phyloP scores from a whole-genome alignment of 1,284 basidiomycete genomes.

The Sanghuangporus weigelae region DNA sequence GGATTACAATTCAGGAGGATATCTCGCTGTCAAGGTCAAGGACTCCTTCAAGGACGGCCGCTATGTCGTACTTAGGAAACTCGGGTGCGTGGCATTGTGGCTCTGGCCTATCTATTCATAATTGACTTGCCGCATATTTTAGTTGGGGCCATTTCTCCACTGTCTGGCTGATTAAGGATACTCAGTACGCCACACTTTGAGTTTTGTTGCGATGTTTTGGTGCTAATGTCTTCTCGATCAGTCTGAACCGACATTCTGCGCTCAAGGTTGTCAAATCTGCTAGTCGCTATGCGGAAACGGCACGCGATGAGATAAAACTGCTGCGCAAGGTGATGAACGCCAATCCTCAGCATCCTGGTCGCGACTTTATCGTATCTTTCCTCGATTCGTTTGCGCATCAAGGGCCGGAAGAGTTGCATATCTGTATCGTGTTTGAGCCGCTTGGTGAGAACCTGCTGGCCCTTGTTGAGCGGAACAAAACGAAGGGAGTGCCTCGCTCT shows the following conservation, averaged over 20 bases:
- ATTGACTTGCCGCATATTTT: slow-evolving; percentile 12
- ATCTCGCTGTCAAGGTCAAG: slow-evolving; percentile 71
- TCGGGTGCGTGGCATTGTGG: slow-evolving; percentile 51
- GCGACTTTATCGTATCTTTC: slow-evolving; percentile 74
- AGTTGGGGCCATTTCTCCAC: slow-evolving; percentile 92
- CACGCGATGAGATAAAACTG: slow-evolving; percentile 87
- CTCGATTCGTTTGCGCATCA: slow-evolving; percentile 80
- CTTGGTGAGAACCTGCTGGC: slow-evolving; percentile 85
- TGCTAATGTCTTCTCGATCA: slow-evolving; percentile 25
- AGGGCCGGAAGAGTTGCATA: slow-evolving; percentile 63
- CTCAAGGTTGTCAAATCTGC: slow-evolving; percentile 93
- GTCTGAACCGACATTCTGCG: slow-evolving; percentile 73
- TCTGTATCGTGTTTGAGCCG: slow-evolving; percentile 91
- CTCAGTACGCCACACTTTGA: slow-evolving; percentile 35
- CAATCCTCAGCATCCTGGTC: slow-evolving; percentile 65
- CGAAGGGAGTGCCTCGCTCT: slow-evolving; percentile 74
- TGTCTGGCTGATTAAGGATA: slow-evolving; percentile 78
- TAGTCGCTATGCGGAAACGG: slow-evolving; percentile 80
- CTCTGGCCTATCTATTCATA: slow-evolving; percentile 18
- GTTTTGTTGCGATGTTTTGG: slow-evolving; percentile 16
- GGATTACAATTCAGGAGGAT: slow-evolving; percentile 77
- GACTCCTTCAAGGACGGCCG: slow-evolving; percentile 78
- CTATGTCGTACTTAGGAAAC: slow-evolving; percentile 78
- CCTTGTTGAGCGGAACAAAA: slow-evolving; percentile 82
- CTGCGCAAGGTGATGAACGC: slow-evolving; percentile 72